Evolutionary conservation across 2,329 filamentous ascomycete genomes (phyloP).

Genomic region (Pseudonectria foliicola): DNA sequence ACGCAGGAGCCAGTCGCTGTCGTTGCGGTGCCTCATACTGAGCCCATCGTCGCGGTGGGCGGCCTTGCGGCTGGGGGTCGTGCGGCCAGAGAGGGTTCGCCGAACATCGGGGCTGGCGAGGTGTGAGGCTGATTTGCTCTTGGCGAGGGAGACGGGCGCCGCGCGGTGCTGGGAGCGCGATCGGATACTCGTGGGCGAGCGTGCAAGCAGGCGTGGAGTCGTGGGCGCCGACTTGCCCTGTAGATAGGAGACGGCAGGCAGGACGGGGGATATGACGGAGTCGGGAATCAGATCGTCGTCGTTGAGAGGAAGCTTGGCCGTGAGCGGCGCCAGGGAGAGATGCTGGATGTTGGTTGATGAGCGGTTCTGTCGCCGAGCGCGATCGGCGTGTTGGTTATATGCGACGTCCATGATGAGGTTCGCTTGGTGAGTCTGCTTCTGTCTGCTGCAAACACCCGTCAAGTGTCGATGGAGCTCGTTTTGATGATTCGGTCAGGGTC

Average conservation of each 20-base stretch:
- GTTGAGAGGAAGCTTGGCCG: conserved; percentile 51
- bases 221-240: conserved; percentile 57
- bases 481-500: too few relatives aligned
- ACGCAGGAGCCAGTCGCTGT: conserved; percentile 59
- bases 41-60: conserved; percentile 22
- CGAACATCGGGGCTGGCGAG: conserved; percentile 28
- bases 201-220: conserved; percentile 56
- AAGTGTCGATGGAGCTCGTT: background rate
- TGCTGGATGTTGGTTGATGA: conserved; percentile 54
- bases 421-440: background rate
- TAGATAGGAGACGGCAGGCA: conserved; percentile 43
- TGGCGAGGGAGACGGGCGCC: conserved; percentile 38
- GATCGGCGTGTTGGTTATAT: conserved; percentile 53
- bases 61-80: conserved; percentile 27
- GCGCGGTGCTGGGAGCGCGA: conserved; percentile 39
- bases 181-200: conserved; percentile 44
- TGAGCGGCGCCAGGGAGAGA: conserved; percentile 57
- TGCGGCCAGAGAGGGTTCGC: conserved; percentile 22
- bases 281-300: conserved; percentile 43
- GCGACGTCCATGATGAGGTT: conserved; percentile 44
- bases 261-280: conserved; percentile 24
- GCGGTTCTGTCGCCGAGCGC: conserved; percentile 50
- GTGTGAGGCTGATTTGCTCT: conserved; percentile 58
- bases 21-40: conserved; percentile 32
- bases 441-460: background rate